Conservation (phyloP, 495 filamentous ascomycete genomes). For the Patellaria atrata region DNA sequence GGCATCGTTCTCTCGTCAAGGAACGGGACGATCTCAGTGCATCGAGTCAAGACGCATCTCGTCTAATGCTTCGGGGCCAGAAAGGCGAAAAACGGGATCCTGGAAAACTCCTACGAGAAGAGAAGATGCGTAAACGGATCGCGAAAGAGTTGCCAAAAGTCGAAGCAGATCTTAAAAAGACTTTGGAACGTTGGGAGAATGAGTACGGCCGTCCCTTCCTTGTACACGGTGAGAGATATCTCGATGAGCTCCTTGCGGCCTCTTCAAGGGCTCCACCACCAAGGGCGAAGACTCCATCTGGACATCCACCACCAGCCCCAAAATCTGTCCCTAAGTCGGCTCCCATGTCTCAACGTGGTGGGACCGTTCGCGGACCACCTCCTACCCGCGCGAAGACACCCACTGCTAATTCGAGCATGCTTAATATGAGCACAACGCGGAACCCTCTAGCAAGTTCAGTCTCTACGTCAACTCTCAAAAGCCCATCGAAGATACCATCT, state of each 20-base stretch:
- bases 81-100: conserved; percentile 89
- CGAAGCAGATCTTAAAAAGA: conserved; percentile 62
- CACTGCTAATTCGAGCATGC: conserved; percentile 33
- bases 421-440: conserved; percentile 31
- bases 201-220: conserved; percentile 87
- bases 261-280: conserved; percentile 48
- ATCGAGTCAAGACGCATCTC: conserved; percentile 85
- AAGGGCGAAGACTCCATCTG: conserved; percentile 48
- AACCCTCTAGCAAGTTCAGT: conserved; percentile 40
- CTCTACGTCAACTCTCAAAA: conserved; percentile 20
- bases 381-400: conserved; percentile 53
- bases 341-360: conserved; percentile 29
- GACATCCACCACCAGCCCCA: conserved; percentile 19
- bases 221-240: conserved; percentile 79
- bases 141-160: conserved; percentile 90
- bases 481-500: conserved; percentile 70
- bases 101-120: conserved; percentile 83
- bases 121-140: conserved; percentile 96
- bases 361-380: conserved; percentile 38
- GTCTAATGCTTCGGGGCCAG: conserved; percentile 72
- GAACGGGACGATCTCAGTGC: conserved; percentile 78
- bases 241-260: conserved; percentile 57
- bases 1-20: conserved; percentile 65
- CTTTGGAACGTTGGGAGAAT: conserved; percentile 79
- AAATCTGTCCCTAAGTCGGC: conserved; percentile 30